phyloP scores from a whole-genome alignment of 306 rosid genomes.

The Rosa persica region DNA sequence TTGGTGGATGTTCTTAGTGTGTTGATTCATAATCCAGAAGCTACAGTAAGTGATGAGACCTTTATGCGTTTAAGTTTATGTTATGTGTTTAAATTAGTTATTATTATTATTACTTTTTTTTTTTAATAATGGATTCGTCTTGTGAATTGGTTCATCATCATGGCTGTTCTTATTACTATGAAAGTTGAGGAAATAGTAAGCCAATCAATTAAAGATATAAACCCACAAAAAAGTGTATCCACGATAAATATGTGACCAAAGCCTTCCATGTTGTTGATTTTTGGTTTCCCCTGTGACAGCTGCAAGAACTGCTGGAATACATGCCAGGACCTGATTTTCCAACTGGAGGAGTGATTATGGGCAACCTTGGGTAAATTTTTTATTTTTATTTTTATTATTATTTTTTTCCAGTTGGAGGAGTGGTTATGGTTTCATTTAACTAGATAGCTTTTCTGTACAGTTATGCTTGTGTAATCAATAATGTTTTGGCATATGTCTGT shows the following conservation, averaged over 20 bases:
- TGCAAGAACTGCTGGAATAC: constrained; percentile 97
- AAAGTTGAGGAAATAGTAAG: background rate
- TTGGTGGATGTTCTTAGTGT: constrained; percentile 84
- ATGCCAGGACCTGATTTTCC: constrained; percentile 99
- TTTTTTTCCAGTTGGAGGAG: background rate
- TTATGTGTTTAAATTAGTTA: background rate
- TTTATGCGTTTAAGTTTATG: background rate
- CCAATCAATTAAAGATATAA: background rate
- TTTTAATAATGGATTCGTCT: background rate
- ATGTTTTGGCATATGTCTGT: constrained; percentile 30
- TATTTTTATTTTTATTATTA: too few relatives aligned
- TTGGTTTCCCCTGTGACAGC: constrained; percentile 43
- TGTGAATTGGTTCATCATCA: background rate
- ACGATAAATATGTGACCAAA: background rate
- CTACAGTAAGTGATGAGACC: constrained; percentile 61
- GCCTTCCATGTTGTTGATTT: background rate
- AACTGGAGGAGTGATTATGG: constrained; percentile 98
- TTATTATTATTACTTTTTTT: too few relatives aligned
- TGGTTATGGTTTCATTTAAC: background rate
- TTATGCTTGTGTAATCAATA: constrained; percentile 10
- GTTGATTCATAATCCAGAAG: constrained; percentile 90
- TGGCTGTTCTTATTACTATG: background rate
- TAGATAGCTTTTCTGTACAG: background rate
- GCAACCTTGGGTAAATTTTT: constrained; percentile 72
- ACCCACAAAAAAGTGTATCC: background rate